Base-by-base conservation (phyloP, 225 moss, liverwort and hornwort genomes). In the Physcomitrellopsis africana region DNA sequence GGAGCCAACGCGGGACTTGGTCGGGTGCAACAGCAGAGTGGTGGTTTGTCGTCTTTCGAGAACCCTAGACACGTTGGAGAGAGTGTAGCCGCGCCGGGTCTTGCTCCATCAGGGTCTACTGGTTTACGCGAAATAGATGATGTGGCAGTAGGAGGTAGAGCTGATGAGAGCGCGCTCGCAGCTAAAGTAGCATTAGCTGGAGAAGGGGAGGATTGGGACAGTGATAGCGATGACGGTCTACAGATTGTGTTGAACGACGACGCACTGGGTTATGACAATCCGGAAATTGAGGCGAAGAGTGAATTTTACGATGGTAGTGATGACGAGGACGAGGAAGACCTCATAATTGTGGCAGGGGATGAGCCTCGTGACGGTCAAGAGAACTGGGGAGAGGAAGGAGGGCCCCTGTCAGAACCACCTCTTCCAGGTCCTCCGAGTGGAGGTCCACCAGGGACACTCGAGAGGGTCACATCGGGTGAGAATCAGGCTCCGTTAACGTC, bases 221-320 rank as follows among this genome's bases (percentile, higher is more conserved):
- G 97, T 82, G 97, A 99, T 55, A 99, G 97, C 70, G 97, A 95
- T 71, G 97, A 95, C 57, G 95, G 93, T 54, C 74, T 99, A 69
- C 92, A 95, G 85, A 99, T 99, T 76, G 95, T 99, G 20, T 77
- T 99, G 70, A 90, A 93, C 49, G 90, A 94, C 45, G 94, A 94
- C 65, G 69, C 85, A 17, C 82, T 87, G 13, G 72, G 75, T 42
- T 92, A 86, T 80, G 79, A 78, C 5, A 95, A 89, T 42, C 45
- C 52, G 22, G 93, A 90, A 45, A 90, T 78, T 72, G 91, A 80
- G 24, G 83, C 43, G 14, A 95, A 93, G 26, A 89, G 76, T 16
- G 92, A 87, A 70, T 85, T 81, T 60, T 83, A 81, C 54, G 92
- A 89, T 73, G 87, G 92, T 10, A 97, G 94, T 77, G 97, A 94